Evolutionary conservation across 192 early-diverging fungal species (phyloP).

Genomic region (Cetraspora pellucida): DNA sequence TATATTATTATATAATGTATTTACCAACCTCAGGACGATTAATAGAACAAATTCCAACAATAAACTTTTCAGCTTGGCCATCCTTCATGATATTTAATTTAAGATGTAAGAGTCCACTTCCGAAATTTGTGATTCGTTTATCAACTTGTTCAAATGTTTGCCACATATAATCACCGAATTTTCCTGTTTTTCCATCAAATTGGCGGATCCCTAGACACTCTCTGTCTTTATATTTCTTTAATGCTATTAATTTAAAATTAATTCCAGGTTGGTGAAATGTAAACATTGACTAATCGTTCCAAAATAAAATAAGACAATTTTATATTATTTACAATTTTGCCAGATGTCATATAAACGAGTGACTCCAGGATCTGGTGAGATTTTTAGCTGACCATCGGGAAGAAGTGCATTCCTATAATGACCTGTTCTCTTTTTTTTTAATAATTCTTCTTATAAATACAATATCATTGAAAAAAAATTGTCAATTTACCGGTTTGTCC

Average conservation of each 20-base stretch:
- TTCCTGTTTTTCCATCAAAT: slow-evolving; percentile 53
- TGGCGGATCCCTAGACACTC: slow-evolving; percentile 65
- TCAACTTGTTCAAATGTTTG: slow-evolving; percentile 62
- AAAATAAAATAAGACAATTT: too few species aligned
- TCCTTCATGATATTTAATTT: not conserved
- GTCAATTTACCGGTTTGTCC: slow-evolving; percentile 52
- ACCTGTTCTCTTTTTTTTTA: not conserved
- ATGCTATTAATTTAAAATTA: slow-evolving; percentile 36
- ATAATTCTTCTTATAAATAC: too few species aligned
- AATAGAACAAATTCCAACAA: slow-evolving; percentile 72
- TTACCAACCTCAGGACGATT: slow-evolving; percentile 60
- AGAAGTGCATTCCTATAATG: not conserved
- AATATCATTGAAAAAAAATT: not conserved
- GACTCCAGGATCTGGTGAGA: too few species aligned
- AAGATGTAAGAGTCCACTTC: slow-evolving; percentile 67
- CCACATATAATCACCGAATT: slow-evolving; percentile 67
- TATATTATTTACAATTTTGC: slow-evolving; percentile 40
- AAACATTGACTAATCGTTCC: not conserved
- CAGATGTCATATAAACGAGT: slow-evolving; percentile 36
- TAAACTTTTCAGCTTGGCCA: slow-evolving; percentile 28
- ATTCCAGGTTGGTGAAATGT: not conserved
- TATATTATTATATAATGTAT: too few species aligned
- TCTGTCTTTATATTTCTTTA: slow-evolving; percentile 43
- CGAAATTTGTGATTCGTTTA: slow-evolving; percentile 63
- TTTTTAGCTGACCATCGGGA: too few species aligned